Base-by-base conservation (phyloP, 352 stramenopile species). In the Phytophthora rubi region DNA sequence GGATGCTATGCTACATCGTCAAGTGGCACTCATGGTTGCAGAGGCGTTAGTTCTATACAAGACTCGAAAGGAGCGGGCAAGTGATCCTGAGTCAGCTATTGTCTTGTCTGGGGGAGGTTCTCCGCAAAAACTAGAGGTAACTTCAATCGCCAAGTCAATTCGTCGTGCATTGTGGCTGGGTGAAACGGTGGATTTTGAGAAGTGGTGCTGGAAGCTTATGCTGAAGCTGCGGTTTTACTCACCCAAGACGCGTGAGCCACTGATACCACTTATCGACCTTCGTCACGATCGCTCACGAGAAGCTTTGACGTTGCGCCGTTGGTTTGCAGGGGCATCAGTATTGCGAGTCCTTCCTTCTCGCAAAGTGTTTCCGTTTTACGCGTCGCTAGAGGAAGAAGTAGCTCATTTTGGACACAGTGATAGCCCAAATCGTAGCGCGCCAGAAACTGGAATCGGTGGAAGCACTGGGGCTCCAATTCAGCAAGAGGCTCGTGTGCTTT, bases 161-260 rank as follows among this genome's bases (percentile, higher is more conserved):
- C 81, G 82, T 6, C 85, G 85, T 4, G 85, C 85, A 1, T 77
- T 94, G 26, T 91, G 87, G 68, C 62, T 92, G 8, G 80, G 83
- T 33, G 71, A 81, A 47, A 81, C 73, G 3, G 78, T 96, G 9
- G 85, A 96, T 65, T 95, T 96, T 53, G 77, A 90, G 23, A 80
- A 86, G 10, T 96, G 89, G 89, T 94, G 87, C 65, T 96, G 89
- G 89, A 88, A 83, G 58, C 52, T 94, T 2, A 90, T 96, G 67
- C 78, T 95, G 1, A 94, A 92, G 64, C 75, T 96, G 44, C 80
- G 83, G 15, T 95, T 96, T 72, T 93, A 96, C 62, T 92, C 86
- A 8, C 83, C 83, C 1, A 76, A 76, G 21, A 86, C 81, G 0
- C 83, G 92, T 26, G 72, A 91, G 32, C 87, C 89, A 6, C 81